Conservation (phyloP, 2,329 filamentous ascomycete species). For the Cladosporium sp. region DNA sequence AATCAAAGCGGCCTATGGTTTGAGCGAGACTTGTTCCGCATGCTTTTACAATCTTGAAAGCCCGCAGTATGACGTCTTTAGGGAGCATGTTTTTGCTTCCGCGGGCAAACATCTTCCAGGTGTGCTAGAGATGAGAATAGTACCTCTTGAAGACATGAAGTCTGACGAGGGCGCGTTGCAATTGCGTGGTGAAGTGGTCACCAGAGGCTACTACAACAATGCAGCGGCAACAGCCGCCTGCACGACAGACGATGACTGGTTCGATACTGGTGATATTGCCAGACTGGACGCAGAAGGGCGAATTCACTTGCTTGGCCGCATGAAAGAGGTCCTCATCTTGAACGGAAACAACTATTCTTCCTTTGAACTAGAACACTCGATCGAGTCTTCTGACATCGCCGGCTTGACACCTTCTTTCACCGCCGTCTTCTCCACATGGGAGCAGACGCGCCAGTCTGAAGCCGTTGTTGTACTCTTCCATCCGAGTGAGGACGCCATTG, state of each 20-base stretch:
- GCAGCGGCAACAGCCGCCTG: background rate
- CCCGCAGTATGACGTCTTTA: constrained; percentile 26
- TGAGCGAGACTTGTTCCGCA: constrained; percentile 31
- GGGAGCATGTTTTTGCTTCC: constrained; percentile 27
- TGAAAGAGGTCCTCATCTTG: background rate
- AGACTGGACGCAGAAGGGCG: background rate
- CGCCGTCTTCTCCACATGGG: background rate
- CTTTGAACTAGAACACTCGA: background rate
- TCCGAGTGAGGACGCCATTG: constrained; percentile 20
- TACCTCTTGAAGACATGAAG: background rate
- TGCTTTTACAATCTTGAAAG: constrained; percentile 29
- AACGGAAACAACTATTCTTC: background rate
- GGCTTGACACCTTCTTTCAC: background rate
- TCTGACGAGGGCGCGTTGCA: background rate
- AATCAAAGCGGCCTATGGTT: constrained; percentile 29
- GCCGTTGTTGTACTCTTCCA: constrained; percentile 29
- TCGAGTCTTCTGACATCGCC: background rate
- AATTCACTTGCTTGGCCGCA: background rate
- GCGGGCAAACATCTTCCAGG: constrained; percentile 20
- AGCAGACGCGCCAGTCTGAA: constrained; percentile 14
- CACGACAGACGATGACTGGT: background rate
- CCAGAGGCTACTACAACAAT: background rate
- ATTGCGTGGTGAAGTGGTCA: background rate
- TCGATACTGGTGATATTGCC: background rate
- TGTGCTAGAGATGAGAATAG: constrained; percentile 17